Conservation (phyloP, 2,329 filamentous ascomycete species). For the Nemania abortiva region DNA sequence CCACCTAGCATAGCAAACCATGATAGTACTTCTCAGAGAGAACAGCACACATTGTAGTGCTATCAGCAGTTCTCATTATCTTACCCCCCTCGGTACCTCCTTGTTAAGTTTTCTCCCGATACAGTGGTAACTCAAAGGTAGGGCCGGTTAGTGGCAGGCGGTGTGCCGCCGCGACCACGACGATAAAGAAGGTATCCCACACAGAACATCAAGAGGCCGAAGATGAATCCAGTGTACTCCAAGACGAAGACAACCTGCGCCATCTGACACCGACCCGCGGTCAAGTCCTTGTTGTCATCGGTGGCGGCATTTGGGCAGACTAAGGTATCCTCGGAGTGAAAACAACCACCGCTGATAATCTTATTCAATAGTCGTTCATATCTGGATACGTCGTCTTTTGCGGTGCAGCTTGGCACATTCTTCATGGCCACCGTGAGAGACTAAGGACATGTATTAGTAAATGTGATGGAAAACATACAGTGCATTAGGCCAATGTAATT, state of each 20-base stretch:
- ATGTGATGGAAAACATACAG: no score
- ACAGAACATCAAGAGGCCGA: constrained; percentile 12
- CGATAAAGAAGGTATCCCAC: constrained; percentile 18
- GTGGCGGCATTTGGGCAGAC: neutral
- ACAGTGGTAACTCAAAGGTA: neutral
- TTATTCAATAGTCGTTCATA: constrained; percentile 10
- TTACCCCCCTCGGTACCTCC: neutral
- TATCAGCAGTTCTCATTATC: neutral
- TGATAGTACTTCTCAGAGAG: neutral
- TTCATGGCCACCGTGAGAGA: constrained; percentile 12
- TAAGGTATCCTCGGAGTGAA: neutral
- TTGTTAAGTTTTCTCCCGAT: neutral
- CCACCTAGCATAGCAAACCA: neutral
- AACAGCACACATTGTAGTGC: neutral
- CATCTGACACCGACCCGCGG: constrained; percentile 16
- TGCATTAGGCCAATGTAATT: neutral
- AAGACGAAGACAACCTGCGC: constrained; percentile 15
- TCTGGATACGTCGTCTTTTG: neutral
- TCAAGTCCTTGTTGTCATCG: constrained; percentile 16
- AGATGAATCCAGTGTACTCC: constrained; percentile 23
- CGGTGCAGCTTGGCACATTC: constrained; percentile 12
- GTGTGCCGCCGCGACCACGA: constrained; percentile 22
- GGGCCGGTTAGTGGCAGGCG: neutral
- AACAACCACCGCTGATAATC: constrained; percentile 31
- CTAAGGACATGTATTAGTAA: constrained; percentile 18